These are phyloP conservation scores for Pythium dissotocum DNA, from an alignment of 352 stramenopile species.

Conservation along the genomic window DNA sequence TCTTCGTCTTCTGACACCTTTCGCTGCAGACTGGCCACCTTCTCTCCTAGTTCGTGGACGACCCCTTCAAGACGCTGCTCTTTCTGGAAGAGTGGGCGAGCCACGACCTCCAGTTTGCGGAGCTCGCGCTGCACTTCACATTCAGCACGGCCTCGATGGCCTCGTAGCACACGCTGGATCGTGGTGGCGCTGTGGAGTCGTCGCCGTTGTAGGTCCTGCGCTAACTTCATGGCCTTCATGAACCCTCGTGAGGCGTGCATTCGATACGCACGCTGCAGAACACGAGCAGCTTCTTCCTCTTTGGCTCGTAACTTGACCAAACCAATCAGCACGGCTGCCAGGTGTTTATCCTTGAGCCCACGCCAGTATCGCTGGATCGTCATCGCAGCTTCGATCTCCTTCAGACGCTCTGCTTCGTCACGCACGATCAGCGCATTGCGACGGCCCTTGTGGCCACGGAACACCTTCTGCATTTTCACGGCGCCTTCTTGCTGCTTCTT, in stretches of 20 bases:
- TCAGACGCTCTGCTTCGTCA: constrained; percentile 39
- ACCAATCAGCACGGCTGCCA: constrained; percentile 66
- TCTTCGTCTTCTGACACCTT: constrained; percentile 47
- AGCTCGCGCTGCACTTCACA: constrained; percentile 79
- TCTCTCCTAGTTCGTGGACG: constrained; percentile 48
- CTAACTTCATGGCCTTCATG: constrained; percentile 57
- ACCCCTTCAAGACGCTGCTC: constrained; percentile 40
- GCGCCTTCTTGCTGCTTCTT: constrained; percentile 52
- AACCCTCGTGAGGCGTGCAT: constrained; percentile 61
- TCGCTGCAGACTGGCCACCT: constrained; percentile 43
- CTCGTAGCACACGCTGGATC: constrained; percentile 80
- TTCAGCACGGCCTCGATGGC: constrained; percentile 70
- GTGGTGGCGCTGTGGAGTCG: constrained; percentile 43
- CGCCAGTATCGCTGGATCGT: constrained; percentile 83
- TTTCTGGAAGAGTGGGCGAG: constrained; percentile 72
- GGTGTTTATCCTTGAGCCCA: constrained; percentile 73
- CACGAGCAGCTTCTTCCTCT: constrained; percentile 58
- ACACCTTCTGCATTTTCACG: constrained; percentile 66
- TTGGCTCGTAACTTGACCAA: constrained; percentile 61
- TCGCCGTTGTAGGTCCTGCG: constrained; percentile 44
- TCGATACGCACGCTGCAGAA: constrained; percentile 66
- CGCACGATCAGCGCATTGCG: constrained; percentile 43
- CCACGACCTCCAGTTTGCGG: constrained; percentile 65
- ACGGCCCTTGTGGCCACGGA: constrained; percentile 56
- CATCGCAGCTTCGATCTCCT: constrained; percentile 50